Conservation (phyloP, 371 early-diverging fungal species). For the Gilbertella persicaria region DNA sequence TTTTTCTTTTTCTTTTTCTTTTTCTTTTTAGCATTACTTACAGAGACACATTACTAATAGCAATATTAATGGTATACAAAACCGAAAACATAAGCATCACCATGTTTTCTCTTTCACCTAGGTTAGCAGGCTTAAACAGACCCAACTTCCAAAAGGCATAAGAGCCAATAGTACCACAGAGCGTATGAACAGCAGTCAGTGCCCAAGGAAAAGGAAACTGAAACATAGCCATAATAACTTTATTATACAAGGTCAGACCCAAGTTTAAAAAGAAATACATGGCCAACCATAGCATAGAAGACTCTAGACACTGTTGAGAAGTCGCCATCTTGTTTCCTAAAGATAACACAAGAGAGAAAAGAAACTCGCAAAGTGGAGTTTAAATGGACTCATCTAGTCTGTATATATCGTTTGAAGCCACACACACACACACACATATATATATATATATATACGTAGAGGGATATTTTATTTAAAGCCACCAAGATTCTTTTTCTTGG, state of each 20-base stretch:
- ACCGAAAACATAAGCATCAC: conserved; percentile 80
- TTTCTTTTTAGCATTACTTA: conserved; percentile 45
- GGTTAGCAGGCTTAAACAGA: conserved; percentile 58
- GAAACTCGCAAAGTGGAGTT: not conserved
- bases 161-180: conserved; percentile 72
- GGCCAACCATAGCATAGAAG: conserved; percentile 64
- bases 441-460: conserved; percentile 7
- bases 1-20: not conserved
- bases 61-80: conserved; percentile 89
- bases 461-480: conserved; percentile 29
- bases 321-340: conserved; percentile 10
- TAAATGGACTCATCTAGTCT: too few relatives aligned
- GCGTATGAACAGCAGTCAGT: conserved; percentile 82
- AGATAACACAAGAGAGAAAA: not conserved
- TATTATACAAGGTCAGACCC: conserved; percentile 83
- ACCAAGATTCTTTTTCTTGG: conserved; percentile 52
- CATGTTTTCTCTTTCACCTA: conserved; percentile 67
- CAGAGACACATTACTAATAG: conserved; percentile 84
- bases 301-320: conserved; percentile 29
- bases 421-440: too few relatives aligned
- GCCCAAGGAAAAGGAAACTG: conserved; percentile 88
- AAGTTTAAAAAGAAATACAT: conserved; percentile 83
- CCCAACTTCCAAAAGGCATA: conserved; percentile 55
- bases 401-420: too few relatives aligned
- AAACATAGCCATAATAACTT: conserved; percentile 75